A percentile compares a stretch with the other conserved stretches of the same genome.
Evolutionary conservation across 805 yeast genomes (phyloP).

Genomic region (Kodamaea kakaduensis): DNA sequence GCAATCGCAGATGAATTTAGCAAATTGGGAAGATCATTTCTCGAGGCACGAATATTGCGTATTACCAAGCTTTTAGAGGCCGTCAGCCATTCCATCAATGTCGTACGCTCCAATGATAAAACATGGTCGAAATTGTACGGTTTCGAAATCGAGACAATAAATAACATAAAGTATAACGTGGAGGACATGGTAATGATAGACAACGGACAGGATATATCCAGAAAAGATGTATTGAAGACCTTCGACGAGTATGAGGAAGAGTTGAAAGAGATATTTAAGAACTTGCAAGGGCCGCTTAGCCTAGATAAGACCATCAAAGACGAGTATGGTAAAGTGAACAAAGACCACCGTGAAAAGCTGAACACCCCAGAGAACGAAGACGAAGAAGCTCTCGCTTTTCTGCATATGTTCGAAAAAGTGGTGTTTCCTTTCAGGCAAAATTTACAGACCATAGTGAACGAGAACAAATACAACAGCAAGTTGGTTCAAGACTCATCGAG

Average conservation of each 20-base stretch:
- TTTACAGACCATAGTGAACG: constrained; percentile 23
- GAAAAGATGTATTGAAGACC: constrained; percentile 15
- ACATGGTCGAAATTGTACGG: constrained; percentile 31
- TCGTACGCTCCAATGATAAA: constrained; percentile 25
- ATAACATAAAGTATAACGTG: constrained; percentile 27
- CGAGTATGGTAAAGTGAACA: too few relatives aligned
- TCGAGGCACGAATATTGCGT: constrained; percentile 27
- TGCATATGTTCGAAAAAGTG: constrained; percentile 19
- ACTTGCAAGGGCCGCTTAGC: constrained; percentile 32
- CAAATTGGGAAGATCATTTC: constrained; percentile 20
- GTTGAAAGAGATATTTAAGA: constrained; percentile 24
- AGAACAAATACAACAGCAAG: constrained; percentile 27
- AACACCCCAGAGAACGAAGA: constrained; percentile 3
- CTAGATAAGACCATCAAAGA: constrained; percentile 26
- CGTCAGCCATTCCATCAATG: constrained; percentile 23
- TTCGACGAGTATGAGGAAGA: constrained; percentile 30
- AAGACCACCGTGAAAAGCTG: constrained; percentile 7
- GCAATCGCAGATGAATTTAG: constrained; percentile 22
- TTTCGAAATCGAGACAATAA: constrained; percentile 33
- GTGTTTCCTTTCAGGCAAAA: constrained; percentile 20
- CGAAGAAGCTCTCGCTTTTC: constrained; percentile 18
- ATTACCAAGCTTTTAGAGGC: constrained; percentile 23
- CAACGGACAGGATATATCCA: constrained; percentile 9
- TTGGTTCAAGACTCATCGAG: constrained; percentile 19
- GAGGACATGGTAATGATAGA: constrained; percentile 26